Evolutionary conservation across 2,329 filamentous ascomycete genomes (phyloP).

Genomic region (Sporothrix globosa): DNA sequence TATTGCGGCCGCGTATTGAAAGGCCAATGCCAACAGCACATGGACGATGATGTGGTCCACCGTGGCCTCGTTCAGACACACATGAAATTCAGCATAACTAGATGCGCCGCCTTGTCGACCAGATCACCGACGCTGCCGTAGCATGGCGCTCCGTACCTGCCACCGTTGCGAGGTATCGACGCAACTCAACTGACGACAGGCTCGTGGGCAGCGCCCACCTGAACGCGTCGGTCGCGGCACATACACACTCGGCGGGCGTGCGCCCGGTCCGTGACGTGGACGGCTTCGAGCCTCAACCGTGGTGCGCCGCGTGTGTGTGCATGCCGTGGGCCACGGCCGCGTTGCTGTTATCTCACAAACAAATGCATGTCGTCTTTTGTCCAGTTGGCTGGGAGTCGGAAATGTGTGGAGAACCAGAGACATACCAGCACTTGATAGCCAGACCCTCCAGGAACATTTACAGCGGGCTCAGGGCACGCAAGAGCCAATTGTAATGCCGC

Average conservation of each 20-base stretch:
- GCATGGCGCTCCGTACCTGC: constrained; percentile 30
- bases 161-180: constrained; percentile 36
- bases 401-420: constrained; percentile 14
- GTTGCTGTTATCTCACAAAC: not conserved
- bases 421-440: not conserved
- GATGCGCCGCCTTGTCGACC: constrained; percentile 26
- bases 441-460: not conserved
- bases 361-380: constrained; percentile 3
- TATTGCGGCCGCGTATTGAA: constrained; percentile 13
- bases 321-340: not conserved
- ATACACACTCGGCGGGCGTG: constrained; percentile 36
- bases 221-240: constrained; percentile 36
- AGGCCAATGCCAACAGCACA: constrained; percentile 24
- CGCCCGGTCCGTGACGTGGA: constrained; percentile 26
- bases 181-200: constrained; percentile 33
- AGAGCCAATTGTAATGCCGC: constrained; percentile 5
- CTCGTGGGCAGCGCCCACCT: constrained; percentile 33
- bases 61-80: not conserved
- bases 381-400: not conserved
- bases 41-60: constrained; percentile 22
- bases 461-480: not conserved
- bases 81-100: constrained; percentile 25
- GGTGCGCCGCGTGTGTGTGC: not conserved
- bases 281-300: not conserved
- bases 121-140: constrained; percentile 20